Evolutionary conservation across 2,329 filamentous ascomycete species (phyloP).

Genomic region (Beauveria medogensis): DNA sequence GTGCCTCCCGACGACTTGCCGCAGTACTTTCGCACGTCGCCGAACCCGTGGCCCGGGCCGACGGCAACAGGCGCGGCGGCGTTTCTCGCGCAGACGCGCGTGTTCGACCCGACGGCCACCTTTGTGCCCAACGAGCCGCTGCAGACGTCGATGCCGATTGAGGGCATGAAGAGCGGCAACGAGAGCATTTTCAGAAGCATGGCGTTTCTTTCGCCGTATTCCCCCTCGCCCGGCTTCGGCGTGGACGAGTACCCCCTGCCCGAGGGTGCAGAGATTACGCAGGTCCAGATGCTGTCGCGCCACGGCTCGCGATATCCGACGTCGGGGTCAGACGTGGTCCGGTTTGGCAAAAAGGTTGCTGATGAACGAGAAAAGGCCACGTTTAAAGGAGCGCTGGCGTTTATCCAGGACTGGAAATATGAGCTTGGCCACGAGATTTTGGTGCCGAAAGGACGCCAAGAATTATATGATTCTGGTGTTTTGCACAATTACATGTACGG

Average conservation of each 20-base stretch:
- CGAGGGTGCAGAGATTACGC: slow-evolving; percentile 56
- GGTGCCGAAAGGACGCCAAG: slow-evolving; percentile 63
- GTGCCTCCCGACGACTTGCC: slow-evolving; percentile 37
- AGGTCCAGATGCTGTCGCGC: slow-evolving; percentile 64
- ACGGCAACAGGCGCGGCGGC: slow-evolving; percentile 62
- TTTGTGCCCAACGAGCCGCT: slow-evolving; percentile 63
- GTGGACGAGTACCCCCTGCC: slow-evolving; percentile 65
- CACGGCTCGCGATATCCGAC: slow-evolving; percentile 71
- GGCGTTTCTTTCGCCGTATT: slow-evolving; percentile 60
- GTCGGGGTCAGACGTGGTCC: slow-evolving; percentile 43
- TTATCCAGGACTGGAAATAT: slow-evolving; percentile 63
- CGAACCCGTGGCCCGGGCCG: slow-evolving; percentile 54
- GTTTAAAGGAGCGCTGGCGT: slow-evolving; percentile 52
- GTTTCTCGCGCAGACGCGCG: slow-evolving; percentile 64
- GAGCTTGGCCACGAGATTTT: slow-evolving; percentile 63
- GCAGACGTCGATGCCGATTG: slow-evolving; percentile 61
- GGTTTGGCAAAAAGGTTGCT: slow-evolving; percentile 49
- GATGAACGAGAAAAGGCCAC: slow-evolving; percentile 45
- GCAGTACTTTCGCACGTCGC: slow-evolving; percentile 55
- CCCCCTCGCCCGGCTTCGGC: slow-evolving; percentile 64
- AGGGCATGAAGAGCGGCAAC: slow-evolving; percentile 47
- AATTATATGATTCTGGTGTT: slow-evolving; percentile 60
- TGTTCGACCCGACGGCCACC: slow-evolving; percentile 54
- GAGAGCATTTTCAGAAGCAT: slow-evolving; percentile 61
- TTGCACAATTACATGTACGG: slow-evolving; percentile 67